These are phyloP conservation scores for Penicillium odoratum DNA, from an alignment of 495 filamentous ascomycete genomes.

Conservation along the genomic window DNA sequence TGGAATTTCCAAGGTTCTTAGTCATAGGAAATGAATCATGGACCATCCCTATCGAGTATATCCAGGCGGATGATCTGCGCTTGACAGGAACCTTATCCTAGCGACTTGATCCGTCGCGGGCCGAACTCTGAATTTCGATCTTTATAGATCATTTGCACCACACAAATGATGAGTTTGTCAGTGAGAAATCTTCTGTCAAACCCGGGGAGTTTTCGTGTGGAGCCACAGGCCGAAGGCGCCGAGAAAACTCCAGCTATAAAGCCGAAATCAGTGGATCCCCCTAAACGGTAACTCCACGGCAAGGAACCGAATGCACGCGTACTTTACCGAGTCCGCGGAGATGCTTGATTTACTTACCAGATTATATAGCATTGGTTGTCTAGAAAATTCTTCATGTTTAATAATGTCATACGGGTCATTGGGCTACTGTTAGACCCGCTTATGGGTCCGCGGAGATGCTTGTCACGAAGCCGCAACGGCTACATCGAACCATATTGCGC, in stretches of 20 bases:
- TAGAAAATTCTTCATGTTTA: not conserved
- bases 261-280: not conserved
- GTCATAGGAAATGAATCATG: no score
- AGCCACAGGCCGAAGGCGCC: not conserved
- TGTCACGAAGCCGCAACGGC: constrained; percentile 4
- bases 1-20: no score
- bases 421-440: not conserved
- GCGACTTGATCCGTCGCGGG: not conserved
- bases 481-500: not conserved
- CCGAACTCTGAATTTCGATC: no score
- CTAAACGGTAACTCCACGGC: not conserved
- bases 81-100: constrained; percentile 13
- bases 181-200: not conserved
- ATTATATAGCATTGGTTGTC: no score
- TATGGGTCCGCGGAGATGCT: constrained; percentile 26
- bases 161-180: no score
- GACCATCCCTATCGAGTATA: no score
- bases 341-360: not conserved
- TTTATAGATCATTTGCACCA: no score
- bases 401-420: not conserved
- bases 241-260: constrained; percentile 13
- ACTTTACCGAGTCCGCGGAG: not conserved
- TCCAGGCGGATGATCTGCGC: constrained; percentile 1
- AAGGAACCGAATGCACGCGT: not conserved
- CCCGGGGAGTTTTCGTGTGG: not conserved